Evolutionary conservation across 345 rosid genomes (phyloP), one percentile per base, ranked within the genome.

Genomic region (Dovyalis caffra): DNA sequence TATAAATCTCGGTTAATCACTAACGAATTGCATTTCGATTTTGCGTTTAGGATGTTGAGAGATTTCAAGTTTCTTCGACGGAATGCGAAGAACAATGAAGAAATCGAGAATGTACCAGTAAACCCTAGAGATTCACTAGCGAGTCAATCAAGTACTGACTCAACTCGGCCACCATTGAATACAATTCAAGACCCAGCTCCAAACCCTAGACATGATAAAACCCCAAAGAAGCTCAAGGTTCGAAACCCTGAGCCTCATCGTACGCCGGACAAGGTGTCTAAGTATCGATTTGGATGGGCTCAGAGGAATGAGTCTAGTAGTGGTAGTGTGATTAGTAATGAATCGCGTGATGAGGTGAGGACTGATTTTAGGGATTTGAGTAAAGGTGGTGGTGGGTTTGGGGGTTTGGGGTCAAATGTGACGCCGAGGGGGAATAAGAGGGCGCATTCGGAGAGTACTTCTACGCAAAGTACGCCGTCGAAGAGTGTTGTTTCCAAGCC

Each of bases 401-500:
- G 76, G 40, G 78, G 67, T 9, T 73, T 64, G 16, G 51, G 49
- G 28, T 43, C 66, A 18, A 83, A 38, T 69, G 74, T 82, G 65
- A 91, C 97, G 61, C 99, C 98, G 5, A 83, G 86, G 82, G 79
- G 83, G 71, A 79, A 76, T 15, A 86, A 83, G 83, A 81, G 78
- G 1, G 70, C 76, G 68, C 78, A 81, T 71, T 82, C 91, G 0
- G 95, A 90, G 81, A 71, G 83, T 32, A 84, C 73, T 89, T 95
- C 99, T 15, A 86, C 92, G 2, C 99, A 93, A 64, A 91, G 87
- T 58, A 95, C 99, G 21, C 99, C 99, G 0, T 87, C 83, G 0
- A 95, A 91, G 90, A 93, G 98, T 28, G 97, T 93, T 28, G 97
- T 93, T 15, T 86, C 86, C n/a, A 95, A 93, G 89, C 98, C 97